phyloP scores from a whole-genome alignment of 176 grass and related monocot species.

The Raddia guianensis region DNA sequence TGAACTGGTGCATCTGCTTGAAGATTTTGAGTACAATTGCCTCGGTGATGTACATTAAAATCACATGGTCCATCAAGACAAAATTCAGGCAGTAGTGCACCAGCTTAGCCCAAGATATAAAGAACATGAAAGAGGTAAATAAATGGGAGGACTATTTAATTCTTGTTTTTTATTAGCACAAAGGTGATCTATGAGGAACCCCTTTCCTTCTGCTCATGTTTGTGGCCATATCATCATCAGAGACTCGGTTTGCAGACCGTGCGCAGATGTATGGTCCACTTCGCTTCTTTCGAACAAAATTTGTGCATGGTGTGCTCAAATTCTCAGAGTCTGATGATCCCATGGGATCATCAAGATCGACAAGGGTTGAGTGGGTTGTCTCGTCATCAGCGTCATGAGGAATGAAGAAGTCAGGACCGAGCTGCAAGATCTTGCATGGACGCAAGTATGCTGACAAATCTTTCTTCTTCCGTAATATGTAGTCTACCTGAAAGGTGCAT shows the following conservation, averaged over 20 bases:
- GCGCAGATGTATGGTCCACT: conserved; percentile 73
- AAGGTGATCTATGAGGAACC: conserved; percentile 86
- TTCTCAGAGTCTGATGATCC: conserved; percentile 91
- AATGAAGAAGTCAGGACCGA: conserved; percentile 96
- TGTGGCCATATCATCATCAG: conserved; percentile 75
- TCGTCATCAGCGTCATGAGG: conserved; percentile 88
- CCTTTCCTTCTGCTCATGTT: conserved; percentile 97
- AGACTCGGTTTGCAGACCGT: conserved; percentile 65
- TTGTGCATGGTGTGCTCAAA: conserved; percentile 59
- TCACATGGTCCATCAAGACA: conserved; percentile 55
- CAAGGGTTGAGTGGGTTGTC: conserved; percentile 84
- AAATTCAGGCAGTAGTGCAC: conserved; percentile 60
- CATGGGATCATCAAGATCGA: conserved; percentile 86
- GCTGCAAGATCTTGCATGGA: conserved; percentile 83
- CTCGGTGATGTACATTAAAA: conserved; percentile 67
- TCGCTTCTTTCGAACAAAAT: conserved; percentile 69
- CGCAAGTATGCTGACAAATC: conserved; percentile 74
- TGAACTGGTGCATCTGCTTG: conserved; percentile 52
- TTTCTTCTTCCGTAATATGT: conserved; percentile 74
- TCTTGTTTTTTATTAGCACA: conserved; percentile 71
- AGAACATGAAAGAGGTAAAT: conserved; percentile 39
- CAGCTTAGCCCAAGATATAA: conserved; percentile 50
- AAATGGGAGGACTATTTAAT: conserved; percentile 34
- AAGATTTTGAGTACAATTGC: conserved; percentile 68
- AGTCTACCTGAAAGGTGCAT: conserved; percentile 73